These are phyloP conservation scores for Entomortierella beljakovae DNA, from an alignment of 192 early-diverging fungal species.

Conservation along the genomic window DNA sequence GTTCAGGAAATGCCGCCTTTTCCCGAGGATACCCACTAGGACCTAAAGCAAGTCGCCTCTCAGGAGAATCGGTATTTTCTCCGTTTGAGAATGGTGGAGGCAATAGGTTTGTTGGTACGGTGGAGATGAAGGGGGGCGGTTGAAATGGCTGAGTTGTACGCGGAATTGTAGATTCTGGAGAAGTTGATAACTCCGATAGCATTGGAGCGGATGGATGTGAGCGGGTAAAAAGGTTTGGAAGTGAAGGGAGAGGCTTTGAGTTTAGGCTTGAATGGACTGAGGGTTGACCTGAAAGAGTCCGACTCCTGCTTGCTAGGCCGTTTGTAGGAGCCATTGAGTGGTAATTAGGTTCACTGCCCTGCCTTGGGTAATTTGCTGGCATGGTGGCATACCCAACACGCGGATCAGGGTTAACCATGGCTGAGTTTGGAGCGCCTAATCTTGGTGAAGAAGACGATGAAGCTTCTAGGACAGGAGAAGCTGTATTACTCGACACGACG, in stretches of 20 bases:
- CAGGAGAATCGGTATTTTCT: neutral
- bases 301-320: neutral
- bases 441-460: neutral
- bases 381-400: neutral
- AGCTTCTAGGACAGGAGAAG: neutral
- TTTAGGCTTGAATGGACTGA: neutral
- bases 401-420: neutral
- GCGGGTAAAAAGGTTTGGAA: constrained; percentile 6
- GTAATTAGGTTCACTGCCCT: constrained; percentile 3
- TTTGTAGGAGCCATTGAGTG: neutral
- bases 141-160: neutral
- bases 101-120: neutral
- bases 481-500: neutral
- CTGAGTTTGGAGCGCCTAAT: neutral
- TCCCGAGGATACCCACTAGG: neutral
- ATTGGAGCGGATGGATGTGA: neutral
- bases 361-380: neutral
- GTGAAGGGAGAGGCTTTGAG: constrained; percentile 9
- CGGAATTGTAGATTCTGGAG: neutral
- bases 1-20: neutral
- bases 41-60: neutral
- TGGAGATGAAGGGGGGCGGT: neutral
- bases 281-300: neutral
- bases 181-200: neutral
- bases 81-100: neutral